phyloP scores from a whole-genome alignment of 805 yeast species.

The Metschnikowia henanensis region DNA sequence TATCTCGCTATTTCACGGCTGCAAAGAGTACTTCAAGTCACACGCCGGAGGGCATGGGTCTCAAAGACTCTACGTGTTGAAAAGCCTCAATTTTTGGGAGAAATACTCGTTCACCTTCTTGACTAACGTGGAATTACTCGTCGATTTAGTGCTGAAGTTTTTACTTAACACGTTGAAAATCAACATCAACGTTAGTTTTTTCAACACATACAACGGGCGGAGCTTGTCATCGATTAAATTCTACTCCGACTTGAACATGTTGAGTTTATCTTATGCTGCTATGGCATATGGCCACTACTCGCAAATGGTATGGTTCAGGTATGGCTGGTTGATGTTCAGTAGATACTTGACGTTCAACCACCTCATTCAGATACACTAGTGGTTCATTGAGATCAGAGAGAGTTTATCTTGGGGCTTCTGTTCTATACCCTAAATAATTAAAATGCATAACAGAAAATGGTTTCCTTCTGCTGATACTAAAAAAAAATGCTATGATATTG shows the following conservation, averaged over 20 bases:
- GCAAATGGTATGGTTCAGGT: conserved; percentile 95
- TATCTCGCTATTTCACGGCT: conserved; percentile 57
- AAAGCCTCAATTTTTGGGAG: conserved; percentile 37
- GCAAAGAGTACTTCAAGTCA: conserved; percentile 30
- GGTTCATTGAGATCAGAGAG: too few relatives aligned
- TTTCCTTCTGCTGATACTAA: too few relatives aligned
- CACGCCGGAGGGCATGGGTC: conserved; percentile 5
- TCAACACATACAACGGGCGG: conserved; percentile 21
- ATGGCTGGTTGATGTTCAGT: conserved; percentile 79
- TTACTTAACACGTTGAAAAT: conserved; percentile 31
- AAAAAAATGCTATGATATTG: too few relatives aligned
- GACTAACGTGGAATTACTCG: conserved; percentile 42
- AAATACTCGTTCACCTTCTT: conserved; percentile 52
- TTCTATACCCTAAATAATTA: too few relatives aligned
- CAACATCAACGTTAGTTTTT: conserved; percentile 40
- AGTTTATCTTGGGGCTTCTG: too few relatives aligned
- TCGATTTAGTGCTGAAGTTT: conserved; percentile 35
- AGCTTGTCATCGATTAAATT: conserved; percentile 28
- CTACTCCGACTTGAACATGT: conserved; percentile 39
- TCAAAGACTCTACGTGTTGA: conserved; percentile 29
- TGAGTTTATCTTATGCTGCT: conserved; percentile 53
- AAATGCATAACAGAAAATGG: too few relatives aligned
- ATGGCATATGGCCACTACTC: conserved; percentile 83
- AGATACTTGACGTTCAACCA: conserved; percentile 80
- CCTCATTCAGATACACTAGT: conserved; percentile 34